These are phyloP conservation scores for Chenopodium quinoa DNA, from an alignment of 148 eudicot genomes.

Conservation along the genomic window DNA sequence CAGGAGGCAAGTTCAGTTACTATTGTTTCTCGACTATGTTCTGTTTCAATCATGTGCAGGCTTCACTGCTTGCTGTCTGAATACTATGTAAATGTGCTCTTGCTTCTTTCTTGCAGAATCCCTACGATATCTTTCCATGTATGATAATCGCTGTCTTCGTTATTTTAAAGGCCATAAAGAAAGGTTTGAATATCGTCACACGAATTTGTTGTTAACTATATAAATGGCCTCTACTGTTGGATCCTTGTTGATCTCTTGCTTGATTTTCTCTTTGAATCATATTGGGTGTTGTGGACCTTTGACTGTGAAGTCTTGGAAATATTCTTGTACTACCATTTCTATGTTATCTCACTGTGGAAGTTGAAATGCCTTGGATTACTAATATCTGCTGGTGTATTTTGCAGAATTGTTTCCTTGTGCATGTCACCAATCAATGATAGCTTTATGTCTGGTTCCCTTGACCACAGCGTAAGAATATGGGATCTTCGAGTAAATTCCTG, in stretches of 20 bases:
- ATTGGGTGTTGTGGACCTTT: neutral
- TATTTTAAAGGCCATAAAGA: conserved; percentile 95
- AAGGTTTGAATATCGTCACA: conserved; percentile 49
- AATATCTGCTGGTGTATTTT: conserved; percentile 23
- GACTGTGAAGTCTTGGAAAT: neutral
- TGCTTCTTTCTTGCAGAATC: conserved; percentile 52
- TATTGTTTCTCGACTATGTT: neutral
- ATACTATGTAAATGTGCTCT: neutral
- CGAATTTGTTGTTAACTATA: neutral
- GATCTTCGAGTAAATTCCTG: conserved; percentile 98
- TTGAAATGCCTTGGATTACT: conserved; percentile 10
- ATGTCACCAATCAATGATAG: conserved; percentile 97
- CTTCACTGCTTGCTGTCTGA: neutral
- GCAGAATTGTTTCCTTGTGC: conserved; percentile 91
- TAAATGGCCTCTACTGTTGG: neutral
- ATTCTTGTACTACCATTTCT: neutral
- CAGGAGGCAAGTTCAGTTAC: conserved; percentile 53
- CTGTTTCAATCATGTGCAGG: neutral
- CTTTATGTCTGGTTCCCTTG: conserved; percentile 98
- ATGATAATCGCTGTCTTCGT: conserved; percentile 92
- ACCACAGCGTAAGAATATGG: conserved; percentile 96
- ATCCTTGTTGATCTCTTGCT: neutral
- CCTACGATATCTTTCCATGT: conserved; percentile 90
- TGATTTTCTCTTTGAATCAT: neutral
- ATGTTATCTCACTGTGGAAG: neutral